Base-by-base conservation (phyloP, 768 basidiomycete species). In the Auriscalpium vulgare region DNA sequence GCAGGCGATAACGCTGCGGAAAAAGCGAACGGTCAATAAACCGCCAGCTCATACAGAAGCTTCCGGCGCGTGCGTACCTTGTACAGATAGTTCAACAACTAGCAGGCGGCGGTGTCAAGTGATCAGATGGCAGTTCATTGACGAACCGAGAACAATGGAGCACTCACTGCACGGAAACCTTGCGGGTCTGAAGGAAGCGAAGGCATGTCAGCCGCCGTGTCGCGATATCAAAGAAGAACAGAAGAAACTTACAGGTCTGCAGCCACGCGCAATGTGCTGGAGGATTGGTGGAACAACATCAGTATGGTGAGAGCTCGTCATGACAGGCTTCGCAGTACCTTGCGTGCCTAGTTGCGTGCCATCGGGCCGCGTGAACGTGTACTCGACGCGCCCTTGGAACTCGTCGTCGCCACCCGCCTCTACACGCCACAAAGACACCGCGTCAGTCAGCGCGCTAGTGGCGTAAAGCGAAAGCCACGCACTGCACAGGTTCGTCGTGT, bases 61-160 rank as follows among this genome's bases (percentile, higher is more conserved):
- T 37, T 21, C 9, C 23, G n/a, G 37, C 54, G 14, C 40, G 70
- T 5, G 29, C 29, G 51, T 60, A 83, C 82, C 71, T 84, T 87
- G 75, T 78, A 85, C 47, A 85, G 69, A 68, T 88, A 87, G 69
- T 85, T 86, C 47, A 86, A 74, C 10, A 86, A 74, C 75, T 80
- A 7, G 57, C 8, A 55, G 37, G 14, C 19, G 37, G 19, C n/a
- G 14, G 21, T 10, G 47, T 45, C 34, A 37, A 43, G 37, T 35
- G 11, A 16, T 19, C 14, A 47, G 21, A 40, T 56, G 40, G 16
- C 21, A 21, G 17, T 44, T 19, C 43, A 44, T 14, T 16, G 43
- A 19, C 43, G 4, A 7, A 16, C 4, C n/a, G 4, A 48, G 21
- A 14, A 19, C 11, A 17, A 43, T 16, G 51, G 21, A 29, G 36